Base-by-base conservation (phyloP, 805 yeast genomes). In the Wickerhamomyces rabaulensis region DNA sequence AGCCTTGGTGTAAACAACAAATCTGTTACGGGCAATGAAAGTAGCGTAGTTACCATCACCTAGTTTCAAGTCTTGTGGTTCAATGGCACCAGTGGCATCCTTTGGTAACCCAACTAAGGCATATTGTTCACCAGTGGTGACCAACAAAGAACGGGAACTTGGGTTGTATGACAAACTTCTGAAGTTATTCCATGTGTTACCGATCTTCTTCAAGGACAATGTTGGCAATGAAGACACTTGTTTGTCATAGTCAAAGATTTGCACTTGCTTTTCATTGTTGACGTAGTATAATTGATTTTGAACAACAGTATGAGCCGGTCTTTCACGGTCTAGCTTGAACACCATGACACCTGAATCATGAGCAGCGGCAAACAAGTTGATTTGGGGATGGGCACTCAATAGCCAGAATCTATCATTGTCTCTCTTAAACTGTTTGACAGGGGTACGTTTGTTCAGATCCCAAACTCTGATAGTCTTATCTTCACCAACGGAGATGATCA, bases 291-390 rank as follows among this genome's bases (percentile, higher is more conserved):
- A 67, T 57, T 77, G 81, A 67, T 87, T 87, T 63, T 87, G 94
- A 68, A 75, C 77, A 29, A 80, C 60, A 6, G 87, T 67, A 58
- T 79, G 78, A n/a, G 97, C 95, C 13, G 99, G 98, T 66, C 99
- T 83, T 74, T 94, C 99, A 65, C 98, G 86, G 66, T 89, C 97
- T 51, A 94, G 76, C 70, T 94, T 94, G 79, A 94, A 95, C 42
- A 94, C 96, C 95, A 91, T 91, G 26, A 90, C 95, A 65, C 99
- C 99, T 15, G 90, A 77, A 67, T 95, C 99, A 68, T 92, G 98
- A 58, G 96, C 92, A 26, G 97, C 85, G 46, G 97, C 99, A 71
- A 94, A 90, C 61, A 94, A 75, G 66, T 94, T 94, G 67, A 92
- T 84, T 40, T 75, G 71, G 50, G 97, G 97, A 65, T 94, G 99